Conservation (phyloP, 2,329 filamentous ascomycete genomes). For the Dendryphion nanum region DNA sequence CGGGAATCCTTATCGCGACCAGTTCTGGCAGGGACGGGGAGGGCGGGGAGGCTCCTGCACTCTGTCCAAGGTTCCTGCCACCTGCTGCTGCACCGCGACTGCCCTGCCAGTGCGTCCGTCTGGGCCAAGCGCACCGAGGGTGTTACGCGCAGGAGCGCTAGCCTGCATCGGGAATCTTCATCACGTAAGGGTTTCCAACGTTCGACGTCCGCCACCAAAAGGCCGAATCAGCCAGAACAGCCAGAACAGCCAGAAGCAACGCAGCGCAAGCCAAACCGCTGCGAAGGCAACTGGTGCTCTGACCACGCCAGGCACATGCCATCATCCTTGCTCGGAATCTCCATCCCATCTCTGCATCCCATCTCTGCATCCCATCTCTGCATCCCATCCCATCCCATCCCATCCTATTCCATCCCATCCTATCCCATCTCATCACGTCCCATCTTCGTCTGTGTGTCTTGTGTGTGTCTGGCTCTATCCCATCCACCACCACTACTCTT, state of each 20-base stretch:
- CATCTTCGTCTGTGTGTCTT: background rate
- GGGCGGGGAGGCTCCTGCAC: constrained; percentile 9
- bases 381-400: background rate
- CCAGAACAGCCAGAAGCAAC: too few relatives aligned
- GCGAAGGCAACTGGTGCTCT: constrained; percentile 2
- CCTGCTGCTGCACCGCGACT: too few relatives aligned
- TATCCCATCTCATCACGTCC: background rate
- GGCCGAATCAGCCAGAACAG: too few relatives aligned
- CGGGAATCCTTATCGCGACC: constrained; percentile 28
- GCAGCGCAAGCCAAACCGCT: too few relatives aligned
- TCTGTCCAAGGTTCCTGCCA: too few relatives aligned
- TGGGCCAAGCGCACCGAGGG: too few relatives aligned
- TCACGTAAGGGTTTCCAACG: constrained; percentile 23
- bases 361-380: too few relatives aligned
- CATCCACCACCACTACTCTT: background rate
- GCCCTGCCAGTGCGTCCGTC: too few relatives aligned
- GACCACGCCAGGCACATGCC: constrained; percentile 28
- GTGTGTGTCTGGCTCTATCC: background rate
- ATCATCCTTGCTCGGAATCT: background rate
- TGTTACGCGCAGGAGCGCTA: constrained; percentile 9
- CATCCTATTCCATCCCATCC: background rate
- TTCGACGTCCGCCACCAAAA: too few relatives aligned
- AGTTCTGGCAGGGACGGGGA: too few relatives aligned
- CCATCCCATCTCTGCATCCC: too few relatives aligned
- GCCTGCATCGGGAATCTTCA: constrained; percentile 16